Evolutionary conservation across 495 filamentous ascomycete species (phyloP).

Genomic region (Glonium stellatum): DNA sequence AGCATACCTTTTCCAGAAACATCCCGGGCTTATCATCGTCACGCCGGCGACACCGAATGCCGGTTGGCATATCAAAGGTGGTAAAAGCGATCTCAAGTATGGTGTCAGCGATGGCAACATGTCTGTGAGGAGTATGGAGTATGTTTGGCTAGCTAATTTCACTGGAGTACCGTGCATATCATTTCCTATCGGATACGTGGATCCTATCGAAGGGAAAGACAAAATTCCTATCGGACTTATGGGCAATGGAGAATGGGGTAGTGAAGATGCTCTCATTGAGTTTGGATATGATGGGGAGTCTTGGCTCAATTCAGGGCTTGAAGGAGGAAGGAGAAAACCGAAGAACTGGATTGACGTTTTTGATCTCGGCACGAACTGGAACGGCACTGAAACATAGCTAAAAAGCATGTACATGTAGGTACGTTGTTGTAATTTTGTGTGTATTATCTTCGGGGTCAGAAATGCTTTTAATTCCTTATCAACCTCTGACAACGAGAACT

Average conservation of each 20-base stretch:
- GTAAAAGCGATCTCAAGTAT: conserved; percentile 48
- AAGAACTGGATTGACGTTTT: conserved; percentile 44
- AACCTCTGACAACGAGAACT: neutral
- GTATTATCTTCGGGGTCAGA: no score
- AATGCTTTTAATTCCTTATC: no score
- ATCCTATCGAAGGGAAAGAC: conserved; percentile 41
- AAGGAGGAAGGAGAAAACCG: conserved; percentile 38
- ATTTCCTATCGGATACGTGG: conserved; percentile 67
- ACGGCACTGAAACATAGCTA: neutral
- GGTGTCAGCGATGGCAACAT: conserved; percentile 69
- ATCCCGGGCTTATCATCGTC: conserved; percentile 74
- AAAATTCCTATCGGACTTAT: conserved; percentile 75
- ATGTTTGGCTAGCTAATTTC: conserved; percentile 82
- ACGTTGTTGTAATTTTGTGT: no score
- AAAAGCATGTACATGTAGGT: neutral
- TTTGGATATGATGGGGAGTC: conserved; percentile 66
- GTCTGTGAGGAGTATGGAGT: conserved; percentile 75
- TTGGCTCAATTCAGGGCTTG: conserved; percentile 40
- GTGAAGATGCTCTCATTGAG: conserved; percentile 67
- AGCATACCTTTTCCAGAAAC: conserved; percentile 56
- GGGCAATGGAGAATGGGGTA: conserved; percentile 86
- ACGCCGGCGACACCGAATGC: conserved; percentile 71
- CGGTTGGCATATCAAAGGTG: conserved; percentile 59
- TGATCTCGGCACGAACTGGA: neutral
- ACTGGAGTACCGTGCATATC: conserved; percentile 72